These are phyloP conservation scores for Boeremia lycopersici DNA, from an alignment of 2,329 filamentous ascomycete genomes.

Conservation along the genomic window DNA sequence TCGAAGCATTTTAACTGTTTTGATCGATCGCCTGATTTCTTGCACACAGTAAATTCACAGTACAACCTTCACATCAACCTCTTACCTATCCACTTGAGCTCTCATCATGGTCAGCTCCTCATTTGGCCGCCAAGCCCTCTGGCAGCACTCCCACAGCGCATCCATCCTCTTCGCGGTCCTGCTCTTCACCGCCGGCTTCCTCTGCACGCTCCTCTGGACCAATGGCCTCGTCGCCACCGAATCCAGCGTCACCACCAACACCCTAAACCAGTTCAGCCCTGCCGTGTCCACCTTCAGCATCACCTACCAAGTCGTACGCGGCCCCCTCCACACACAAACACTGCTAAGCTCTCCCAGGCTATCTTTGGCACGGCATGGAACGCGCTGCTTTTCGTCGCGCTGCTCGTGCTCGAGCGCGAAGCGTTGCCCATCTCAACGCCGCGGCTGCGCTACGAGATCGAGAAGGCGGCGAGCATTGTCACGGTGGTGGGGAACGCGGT, in stretches of 20 bases:
- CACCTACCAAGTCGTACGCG: neutral
- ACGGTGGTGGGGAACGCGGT: neutral
- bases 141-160: neutral
- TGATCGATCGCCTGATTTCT: no score
- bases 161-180: neutral
- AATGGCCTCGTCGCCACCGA: neutral
- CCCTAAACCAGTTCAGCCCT: neutral
- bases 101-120: neutral
- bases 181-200: neutral
- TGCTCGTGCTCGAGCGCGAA: neutral
- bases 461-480: neutral
- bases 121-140: neutral
- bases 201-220: neutral
- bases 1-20: no score
- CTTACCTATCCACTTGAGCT: neutral
- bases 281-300: neutral
- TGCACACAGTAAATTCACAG: no score
- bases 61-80: no score
- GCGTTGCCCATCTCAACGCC: neutral
- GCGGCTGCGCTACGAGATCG: neutral
- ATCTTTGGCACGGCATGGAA: conserved; percentile 2
- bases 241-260: neutral
- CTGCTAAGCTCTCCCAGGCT: neutral
- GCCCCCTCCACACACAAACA: neutral
- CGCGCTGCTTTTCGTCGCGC: neutral